Base-by-base conservation (phyloP, 2,329 filamentous ascomycete genomes). In the Penicillium italicum region DNA sequence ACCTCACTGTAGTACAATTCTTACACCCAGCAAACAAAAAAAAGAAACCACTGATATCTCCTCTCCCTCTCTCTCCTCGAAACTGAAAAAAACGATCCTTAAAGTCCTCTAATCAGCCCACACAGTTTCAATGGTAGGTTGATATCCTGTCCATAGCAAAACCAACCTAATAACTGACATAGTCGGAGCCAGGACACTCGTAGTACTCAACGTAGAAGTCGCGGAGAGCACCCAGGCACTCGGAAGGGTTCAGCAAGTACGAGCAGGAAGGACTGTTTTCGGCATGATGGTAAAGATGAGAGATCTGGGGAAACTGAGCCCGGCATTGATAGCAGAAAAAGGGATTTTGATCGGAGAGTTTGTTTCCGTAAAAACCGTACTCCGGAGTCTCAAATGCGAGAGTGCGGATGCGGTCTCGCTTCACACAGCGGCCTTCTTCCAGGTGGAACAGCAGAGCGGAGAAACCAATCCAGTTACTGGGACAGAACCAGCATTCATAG, bases 401-500 rank as follows among this genome's bases (percentile, higher is more conserved):
- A 4, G 40, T 28, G 3, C 33, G 47, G 2, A 55, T 55, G 0
- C 47, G 47, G 1, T 51, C 26, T 3, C 18, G n/a, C 31, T 45
- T 51, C 3, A 55, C 47, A 5, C 53, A 55, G 2, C 31, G 16
- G 4, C 47, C 47, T 7, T 44, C 11, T 31, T 55, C 53, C 1
- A 50, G 40, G 20, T 55, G 53, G 4, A 11, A 34, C 1, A 55
- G 53, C 1, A 55, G 33, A 2, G 26, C 47, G 1, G 47, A 51
- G 10, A 55, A 55, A 0, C 47, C 53, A 4, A 30, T 11, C 18
- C 40, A 55, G 16, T 20, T 12, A 0, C 22, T 26, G 12, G 20
- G 16, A 11, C 53, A 55, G 16, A 55, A 55, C 53, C 53, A 55
- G 20, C 53, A 55, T 36, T 54, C 44, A 12, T 54, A 54, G 6